Conservation (phyloP, 306 rosid species). For the Ormosia emarginata region DNA sequence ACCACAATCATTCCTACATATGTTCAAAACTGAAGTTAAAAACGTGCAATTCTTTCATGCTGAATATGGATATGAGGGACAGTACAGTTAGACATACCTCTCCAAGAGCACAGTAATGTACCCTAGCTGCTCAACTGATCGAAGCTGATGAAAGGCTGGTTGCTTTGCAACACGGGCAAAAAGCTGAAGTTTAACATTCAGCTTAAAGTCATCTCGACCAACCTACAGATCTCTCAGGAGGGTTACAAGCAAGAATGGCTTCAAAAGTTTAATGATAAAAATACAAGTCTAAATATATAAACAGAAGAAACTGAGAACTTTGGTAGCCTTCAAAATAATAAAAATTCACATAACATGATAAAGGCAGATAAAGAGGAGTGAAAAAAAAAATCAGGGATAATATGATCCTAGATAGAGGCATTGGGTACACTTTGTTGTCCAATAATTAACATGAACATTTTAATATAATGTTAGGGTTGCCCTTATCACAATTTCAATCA, state of each 20-base stretch:
- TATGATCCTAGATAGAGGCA: not conserved
- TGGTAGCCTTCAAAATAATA: not conserved
- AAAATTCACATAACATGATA: not conserved
- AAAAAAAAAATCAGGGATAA: not conserved
- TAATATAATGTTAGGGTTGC: too few relatives aligned
- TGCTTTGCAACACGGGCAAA: conserved; percentile 82
- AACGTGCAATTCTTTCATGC: conserved; percentile 1
- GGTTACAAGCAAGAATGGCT: not conserved
- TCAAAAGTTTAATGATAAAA: not conserved
- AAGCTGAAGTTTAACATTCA: conserved; percentile 94
- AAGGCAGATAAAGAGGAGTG: not conserved
- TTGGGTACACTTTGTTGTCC: not conserved
- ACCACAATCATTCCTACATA: conserved; percentile 73
- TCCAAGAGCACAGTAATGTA: conserved; percentile 68
- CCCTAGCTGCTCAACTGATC: conserved; percentile 96
- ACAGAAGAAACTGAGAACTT: not conserved
- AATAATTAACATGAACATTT: not conserved
- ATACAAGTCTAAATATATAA: not conserved
- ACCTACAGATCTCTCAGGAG: conserved; percentile 50
- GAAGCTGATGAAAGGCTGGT: conserved; percentile 94
- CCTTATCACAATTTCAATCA: not conserved
- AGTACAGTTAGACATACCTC: conserved; percentile 49
- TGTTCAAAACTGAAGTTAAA: conserved; percentile 17
- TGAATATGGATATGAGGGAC: not conserved
- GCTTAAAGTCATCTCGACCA: conserved; percentile 70